Evolutionary conservation across 192 early-diverging fungal species (phyloP).

Genomic region (Chytriomyces hyalinus): DNA sequence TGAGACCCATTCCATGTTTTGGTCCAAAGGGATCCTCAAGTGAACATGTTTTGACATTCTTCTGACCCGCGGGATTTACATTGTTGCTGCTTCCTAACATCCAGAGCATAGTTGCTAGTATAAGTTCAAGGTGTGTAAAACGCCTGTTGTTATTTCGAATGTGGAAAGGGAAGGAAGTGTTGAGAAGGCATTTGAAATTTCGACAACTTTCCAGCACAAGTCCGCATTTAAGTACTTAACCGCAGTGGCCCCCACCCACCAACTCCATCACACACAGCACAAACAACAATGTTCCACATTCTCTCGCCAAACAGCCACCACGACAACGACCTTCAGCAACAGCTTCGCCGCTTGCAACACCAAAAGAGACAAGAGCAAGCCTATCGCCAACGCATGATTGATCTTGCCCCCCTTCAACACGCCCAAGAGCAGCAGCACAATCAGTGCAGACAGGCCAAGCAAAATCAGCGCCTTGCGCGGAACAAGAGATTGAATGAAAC

Average conservation of each 20-base stretch:
- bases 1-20: background rate
- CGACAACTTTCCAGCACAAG: too few relatives aligned
- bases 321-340: background rate
- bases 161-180: too few relatives aligned
- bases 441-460: too few relatives aligned
- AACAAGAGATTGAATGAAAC: too few relatives aligned
- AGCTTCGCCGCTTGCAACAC: background rate
- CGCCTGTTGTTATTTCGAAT: too few relatives aligned
- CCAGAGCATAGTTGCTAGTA: too few relatives aligned
- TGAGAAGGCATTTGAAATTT: too few relatives aligned
- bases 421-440: background rate
- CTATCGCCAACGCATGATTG: background rate
- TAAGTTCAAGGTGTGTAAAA: too few relatives aligned
- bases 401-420: background rate
- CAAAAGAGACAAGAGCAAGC: background rate
- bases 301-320: background rate
- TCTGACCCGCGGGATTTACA: background rate
- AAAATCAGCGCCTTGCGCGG: too few relatives aligned
- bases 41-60: background rate
- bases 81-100: too few relatives aligned
- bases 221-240: too few relatives aligned
- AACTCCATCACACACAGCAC: background rate
- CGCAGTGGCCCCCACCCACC: background rate
- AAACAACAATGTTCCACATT: background rate
- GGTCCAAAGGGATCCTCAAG: too few relatives aligned